Evolutionary conservation across 2,329 filamentous ascomycete genomes (phyloP).

Genomic region (Claviceps sp.): DNA sequence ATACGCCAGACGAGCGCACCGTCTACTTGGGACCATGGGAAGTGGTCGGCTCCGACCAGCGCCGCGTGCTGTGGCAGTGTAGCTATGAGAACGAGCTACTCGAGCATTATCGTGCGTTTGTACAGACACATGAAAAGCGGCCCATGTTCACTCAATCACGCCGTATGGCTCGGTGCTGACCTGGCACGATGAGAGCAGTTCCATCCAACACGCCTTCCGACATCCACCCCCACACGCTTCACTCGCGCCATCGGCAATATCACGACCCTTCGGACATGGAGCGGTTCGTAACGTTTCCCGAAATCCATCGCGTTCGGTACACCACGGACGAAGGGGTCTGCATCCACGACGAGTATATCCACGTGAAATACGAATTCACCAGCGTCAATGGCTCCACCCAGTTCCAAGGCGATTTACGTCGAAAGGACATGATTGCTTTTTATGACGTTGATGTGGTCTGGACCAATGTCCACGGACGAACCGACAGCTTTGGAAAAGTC

Average conservation of each 20-base stretch:
- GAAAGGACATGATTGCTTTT: constrained; percentile 34
- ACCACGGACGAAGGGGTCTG: constrained; percentile 31
- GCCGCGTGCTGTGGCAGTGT: constrained; percentile 38
- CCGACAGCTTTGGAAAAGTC: constrained; percentile 35
- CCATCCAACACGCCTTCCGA: constrained; percentile 31
- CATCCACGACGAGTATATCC: constrained; percentile 33
- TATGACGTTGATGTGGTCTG: constrained; percentile 40
- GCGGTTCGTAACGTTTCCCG: constrained; percentile 32
- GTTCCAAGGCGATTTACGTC: constrained; percentile 35
- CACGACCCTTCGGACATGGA: constrained; percentile 36
- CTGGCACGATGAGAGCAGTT: constrained; percentile 18
- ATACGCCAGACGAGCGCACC: constrained; percentile 33
- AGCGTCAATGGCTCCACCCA: constrained; percentile 31
- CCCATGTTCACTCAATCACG: neutral
- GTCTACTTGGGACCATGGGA: constrained; percentile 42
- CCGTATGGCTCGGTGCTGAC: neutral
- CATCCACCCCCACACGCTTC: constrained; percentile 34
- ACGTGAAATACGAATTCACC: constrained; percentile 38
- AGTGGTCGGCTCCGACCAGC: constrained; percentile 31
- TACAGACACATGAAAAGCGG: neutral
- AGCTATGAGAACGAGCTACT: constrained; percentile 38
- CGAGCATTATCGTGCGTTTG: constrained; percentile 32
- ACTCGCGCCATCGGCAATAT: constrained; percentile 36
- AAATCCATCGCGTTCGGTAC: constrained; percentile 35
- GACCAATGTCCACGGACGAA: constrained; percentile 35